These are phyloP conservation scores for Chalaropsis ovoidea DNA, from an alignment of 2,329 filamentous ascomycete species.

Conservation along the genomic window DNA sequence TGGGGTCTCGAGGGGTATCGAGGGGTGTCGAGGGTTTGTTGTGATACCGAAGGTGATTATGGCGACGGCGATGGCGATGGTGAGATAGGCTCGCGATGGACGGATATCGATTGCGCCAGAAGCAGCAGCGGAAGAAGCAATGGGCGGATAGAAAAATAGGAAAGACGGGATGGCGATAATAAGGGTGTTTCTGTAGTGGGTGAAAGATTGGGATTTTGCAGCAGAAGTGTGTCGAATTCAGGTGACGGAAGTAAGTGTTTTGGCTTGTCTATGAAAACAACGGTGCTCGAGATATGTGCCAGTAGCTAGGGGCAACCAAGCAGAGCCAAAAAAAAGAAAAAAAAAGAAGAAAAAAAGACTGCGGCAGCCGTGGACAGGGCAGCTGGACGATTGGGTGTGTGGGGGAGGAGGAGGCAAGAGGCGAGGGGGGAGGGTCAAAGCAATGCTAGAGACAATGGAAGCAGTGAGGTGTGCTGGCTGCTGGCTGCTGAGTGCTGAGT, in stretches of 20 bases:
- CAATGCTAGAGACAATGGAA: neutral
- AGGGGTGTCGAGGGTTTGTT: neutral
- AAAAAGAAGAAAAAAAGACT: too few relatives aligned
- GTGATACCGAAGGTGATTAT: neutral
- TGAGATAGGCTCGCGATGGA: neutral
- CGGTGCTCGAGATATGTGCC: neutral
- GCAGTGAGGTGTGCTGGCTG: too few relatives aligned
- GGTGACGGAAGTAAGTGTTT: neutral
- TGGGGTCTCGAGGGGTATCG: neutral
- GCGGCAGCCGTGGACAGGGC: neutral
- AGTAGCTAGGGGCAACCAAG: constrained; percentile 2
- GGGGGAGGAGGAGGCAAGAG: neutral
- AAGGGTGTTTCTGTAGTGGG: neutral
- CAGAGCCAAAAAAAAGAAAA: too few relatives aligned
- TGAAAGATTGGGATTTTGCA: neutral
- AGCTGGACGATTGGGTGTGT: neutral
- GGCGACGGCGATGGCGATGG: neutral
- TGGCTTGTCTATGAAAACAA: neutral
- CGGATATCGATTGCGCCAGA: neutral
- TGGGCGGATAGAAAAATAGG: neutral
- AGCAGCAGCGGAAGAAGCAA: neutral
- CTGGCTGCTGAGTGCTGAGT: too few relatives aligned
- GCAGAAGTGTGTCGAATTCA: neutral
- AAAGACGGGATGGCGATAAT: neutral
- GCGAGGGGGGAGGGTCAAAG: neutral